A percentile compares a stretch with the other conserved stretches of the same genome.
Conservation (phyloP, 306 rosid species). For the Cucurbita argyrosperma region DNA sequence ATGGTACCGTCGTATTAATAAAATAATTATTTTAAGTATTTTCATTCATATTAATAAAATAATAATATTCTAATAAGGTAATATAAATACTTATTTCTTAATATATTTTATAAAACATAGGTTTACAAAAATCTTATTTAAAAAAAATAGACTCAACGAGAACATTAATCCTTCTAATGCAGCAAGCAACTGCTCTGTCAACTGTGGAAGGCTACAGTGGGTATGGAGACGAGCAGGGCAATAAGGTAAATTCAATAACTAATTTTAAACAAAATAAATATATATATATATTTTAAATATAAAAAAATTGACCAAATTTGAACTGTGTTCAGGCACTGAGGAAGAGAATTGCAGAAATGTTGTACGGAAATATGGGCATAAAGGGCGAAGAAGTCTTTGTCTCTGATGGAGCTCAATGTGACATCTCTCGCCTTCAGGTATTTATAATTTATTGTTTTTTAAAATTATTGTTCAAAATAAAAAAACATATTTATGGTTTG, state of each 20-base stretch:
- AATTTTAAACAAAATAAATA: neutral
- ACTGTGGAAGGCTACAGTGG: conserved; percentile 46
- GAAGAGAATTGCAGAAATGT: conserved; percentile 32
- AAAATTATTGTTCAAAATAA: too few relatives aligned
- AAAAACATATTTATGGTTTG: neutral
- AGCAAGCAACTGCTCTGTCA: conserved; percentile 37
- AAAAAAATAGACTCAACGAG: neutral
- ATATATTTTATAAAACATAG: too few relatives aligned
- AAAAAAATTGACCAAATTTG: neutral
- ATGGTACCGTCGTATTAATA: too few relatives aligned
- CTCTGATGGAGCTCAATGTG: conserved; percentile 63
- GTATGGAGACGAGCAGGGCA: conserved; percentile 65
- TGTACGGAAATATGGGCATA: conserved; percentile 25
- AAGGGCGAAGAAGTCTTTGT: conserved; percentile 37
- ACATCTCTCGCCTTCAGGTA: conserved; percentile 53
- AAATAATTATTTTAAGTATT: too few relatives aligned
- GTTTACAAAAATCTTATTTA: too few relatives aligned
- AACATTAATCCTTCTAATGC: neutral
- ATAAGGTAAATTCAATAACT: conserved; percentile 17
- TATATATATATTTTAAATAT: too few relatives aligned
- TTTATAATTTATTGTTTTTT: neutral
- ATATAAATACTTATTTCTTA: too few relatives aligned
- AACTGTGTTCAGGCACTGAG: conserved; percentile 23
- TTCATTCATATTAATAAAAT: too few relatives aligned
- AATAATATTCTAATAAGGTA: too few relatives aligned